Evolutionary conservation across 1,284 basidiomycete genomes (phyloP), one percentile per base, ranked within the genome.

Genomic region (Spongiforma sp.): DNA sequence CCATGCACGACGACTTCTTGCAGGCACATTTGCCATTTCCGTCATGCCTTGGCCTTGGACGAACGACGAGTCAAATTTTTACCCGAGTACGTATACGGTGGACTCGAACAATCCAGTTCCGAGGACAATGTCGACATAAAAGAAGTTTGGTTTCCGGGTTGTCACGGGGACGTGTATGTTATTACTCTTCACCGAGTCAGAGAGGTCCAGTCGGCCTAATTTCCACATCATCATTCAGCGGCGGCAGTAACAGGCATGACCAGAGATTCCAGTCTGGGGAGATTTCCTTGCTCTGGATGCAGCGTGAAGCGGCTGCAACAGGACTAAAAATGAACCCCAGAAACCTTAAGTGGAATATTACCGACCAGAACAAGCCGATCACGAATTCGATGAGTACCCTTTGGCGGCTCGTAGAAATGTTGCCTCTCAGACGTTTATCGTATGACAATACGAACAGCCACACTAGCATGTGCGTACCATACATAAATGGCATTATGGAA

Each of bases 21-120:
- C 46, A 66, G 76, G 32, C 76, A 76, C 55, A 64, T 78, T 7
- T 78, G 74, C 28, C 68, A 68, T 52, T 76, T 76, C 48, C 68
- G 76, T 32, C 75, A 78, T 53, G 77, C 75, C 1, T 57, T 78
- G n/a, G 77, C 75, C 5, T 62, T 82, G 41, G 80, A 82, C 57
- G 80, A 81, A 57, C 69, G 79, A 46, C 77, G 80, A 9, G 78
- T 79, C 62, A 81, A 80, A 62, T 82, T 82, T 64, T 69, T 79
- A 46, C 79, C 80, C 1, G 81, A 82, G 62, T 77, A 79, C 56
- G 69, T 65, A 1, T 71, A 70, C 30, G 77, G 77, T 0, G 71
- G 77, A 54, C n/a, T n/a, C n/a, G n/a, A n/a, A n/a, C 65, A 62
- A 46, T 71, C 68, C 5, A 28, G 56, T 14, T 2, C 26, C 5